Base-by-base conservation (phyloP, 1,139 yeast genomes). In the Debaryomycetaceae sp. region DNA sequence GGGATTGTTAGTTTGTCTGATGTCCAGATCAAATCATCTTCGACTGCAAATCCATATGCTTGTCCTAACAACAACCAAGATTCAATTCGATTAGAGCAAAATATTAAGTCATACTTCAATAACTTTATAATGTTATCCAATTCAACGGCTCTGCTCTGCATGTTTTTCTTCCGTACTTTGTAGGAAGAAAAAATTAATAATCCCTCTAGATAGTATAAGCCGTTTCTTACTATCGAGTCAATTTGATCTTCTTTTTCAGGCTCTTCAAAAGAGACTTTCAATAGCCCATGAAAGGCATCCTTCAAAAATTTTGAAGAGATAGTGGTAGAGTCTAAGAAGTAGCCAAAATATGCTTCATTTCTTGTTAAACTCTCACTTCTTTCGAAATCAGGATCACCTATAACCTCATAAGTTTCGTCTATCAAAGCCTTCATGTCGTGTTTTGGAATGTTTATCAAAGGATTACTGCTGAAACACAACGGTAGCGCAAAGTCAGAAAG, bases 21-120 rank as follows among this genome's bases (percentile, higher is more conserved):
- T 0, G 93, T 86, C 95, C 96, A 89, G 6, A 89, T 82, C 45
- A 93, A 67, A 52, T 88, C 97, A 61, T 89, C 96, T 52, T 91
- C 98, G 0, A 86, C 96, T 36, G 87, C 68, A 45, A 73, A 83
- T 1, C 91, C 85, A 54, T 80, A 90, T 0, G 95, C 84, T 59
- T 85, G 93, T 0, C 95, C 97, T 17, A 93, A 63, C 1, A 89
- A 72, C 41, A 81, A 70, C 99, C 99, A 95, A 13, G 89, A 81
- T 61, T 93, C 99, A 42, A 85, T 75, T 24, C 97, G 70, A 42
- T 76, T 69, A 2, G 86, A 76, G 3, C 85, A 82, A 58, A 83
- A 82, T 2, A 81, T 60, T 27, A 95, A 63, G 59, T 93, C 99
- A 46, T 73, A 70, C 43, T 74, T 76, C 46, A 90, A 72, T 57